These are phyloP conservation scores for Trematosphaeria pertusa DNA, from an alignment of 2,329 filamentous ascomycete species.

Conservation along the genomic window DNA sequence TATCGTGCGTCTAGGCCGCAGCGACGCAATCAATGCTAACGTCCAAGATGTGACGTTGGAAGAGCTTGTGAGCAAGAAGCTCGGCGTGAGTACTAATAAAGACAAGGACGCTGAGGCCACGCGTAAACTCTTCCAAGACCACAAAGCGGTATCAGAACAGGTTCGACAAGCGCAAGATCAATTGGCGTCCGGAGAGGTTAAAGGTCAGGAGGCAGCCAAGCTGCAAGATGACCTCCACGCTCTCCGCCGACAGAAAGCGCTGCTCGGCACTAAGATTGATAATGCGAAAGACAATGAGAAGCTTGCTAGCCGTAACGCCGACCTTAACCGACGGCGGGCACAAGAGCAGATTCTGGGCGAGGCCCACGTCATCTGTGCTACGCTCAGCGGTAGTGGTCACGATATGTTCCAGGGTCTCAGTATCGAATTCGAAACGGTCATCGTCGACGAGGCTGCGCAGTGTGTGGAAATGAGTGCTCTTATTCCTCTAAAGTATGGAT, in stretches of 20 bases:
- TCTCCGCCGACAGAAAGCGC: constrained; percentile 76
- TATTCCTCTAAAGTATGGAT: constrained; percentile 97
- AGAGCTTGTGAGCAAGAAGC: constrained; percentile 79
- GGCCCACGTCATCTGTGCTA: constrained; percentile 92
- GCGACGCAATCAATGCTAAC: constrained; percentile 87
- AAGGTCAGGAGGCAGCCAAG: constrained; percentile 66
- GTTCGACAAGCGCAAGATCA: constrained; percentile 74
- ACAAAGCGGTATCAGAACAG: constrained; percentile 67
- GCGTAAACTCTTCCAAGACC: constrained; percentile 73
- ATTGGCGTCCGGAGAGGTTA: constrained; percentile 67
- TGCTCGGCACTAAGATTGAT: constrained; percentile 84
- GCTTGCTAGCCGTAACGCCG: constrained; percentile 79
- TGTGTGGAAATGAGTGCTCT: constrained; percentile 96
- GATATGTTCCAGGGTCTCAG: constrained; percentile 95
- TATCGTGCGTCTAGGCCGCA: constrained; percentile 87
- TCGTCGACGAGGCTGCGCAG: constrained; percentile 97
- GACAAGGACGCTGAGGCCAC: constrained; percentile 58
- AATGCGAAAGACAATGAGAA: constrained; percentile 85
- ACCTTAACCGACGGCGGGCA: constrained; percentile 81
- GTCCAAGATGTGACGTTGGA: constrained; percentile 94
- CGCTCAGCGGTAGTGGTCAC: constrained; percentile 92
- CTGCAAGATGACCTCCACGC: constrained; percentile 80
- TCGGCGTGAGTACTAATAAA: constrained; percentile 56
- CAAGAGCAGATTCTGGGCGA: constrained; percentile 92
- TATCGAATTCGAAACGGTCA: constrained; percentile 97